Conservation (phyloP, 192 early-diverging fungal species). For the Pilaira anomala region DNA sequence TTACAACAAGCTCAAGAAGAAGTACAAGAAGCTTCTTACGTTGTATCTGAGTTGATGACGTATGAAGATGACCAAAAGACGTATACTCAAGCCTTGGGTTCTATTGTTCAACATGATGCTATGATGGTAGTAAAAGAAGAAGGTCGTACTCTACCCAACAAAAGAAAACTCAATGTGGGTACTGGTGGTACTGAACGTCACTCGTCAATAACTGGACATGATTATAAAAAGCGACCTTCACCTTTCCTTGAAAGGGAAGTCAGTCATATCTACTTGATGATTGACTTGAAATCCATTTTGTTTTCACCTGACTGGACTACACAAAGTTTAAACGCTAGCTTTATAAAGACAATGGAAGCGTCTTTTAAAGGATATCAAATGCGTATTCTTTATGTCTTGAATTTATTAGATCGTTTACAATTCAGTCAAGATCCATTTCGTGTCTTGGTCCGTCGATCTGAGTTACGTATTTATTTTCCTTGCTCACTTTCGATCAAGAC, state of each 20-base stretch:
- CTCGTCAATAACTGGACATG: no score
- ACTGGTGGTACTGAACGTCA: no score
- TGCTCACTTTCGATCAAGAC: not conserved
- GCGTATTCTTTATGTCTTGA: not conserved
- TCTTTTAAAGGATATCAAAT: not conserved
- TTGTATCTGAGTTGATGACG: no score
- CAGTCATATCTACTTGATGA: no score
- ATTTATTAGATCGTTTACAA: not conserved
- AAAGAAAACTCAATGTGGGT: constrained; percentile 4
- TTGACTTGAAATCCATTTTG: not conserved
- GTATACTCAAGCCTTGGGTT: no score
- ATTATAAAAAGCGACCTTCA: no score
- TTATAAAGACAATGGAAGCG: not conserved
- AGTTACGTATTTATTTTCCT: constrained; percentile 10
- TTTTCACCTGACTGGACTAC: constrained; percentile 3
- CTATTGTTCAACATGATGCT: no score
- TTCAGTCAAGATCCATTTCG: not conserved
- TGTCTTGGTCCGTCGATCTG: not conserved
- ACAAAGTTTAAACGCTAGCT: constrained; percentile 2
- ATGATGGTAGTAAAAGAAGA: not conserved
- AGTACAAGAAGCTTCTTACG: no score
- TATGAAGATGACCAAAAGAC: no score
- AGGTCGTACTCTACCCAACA: no score
- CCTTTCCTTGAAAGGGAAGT: not conserved
- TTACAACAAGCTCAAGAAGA: no score